Conservation (phyloP, 2,329 filamentous ascomycete genomes). For the Fusarium buharicum region DNA sequence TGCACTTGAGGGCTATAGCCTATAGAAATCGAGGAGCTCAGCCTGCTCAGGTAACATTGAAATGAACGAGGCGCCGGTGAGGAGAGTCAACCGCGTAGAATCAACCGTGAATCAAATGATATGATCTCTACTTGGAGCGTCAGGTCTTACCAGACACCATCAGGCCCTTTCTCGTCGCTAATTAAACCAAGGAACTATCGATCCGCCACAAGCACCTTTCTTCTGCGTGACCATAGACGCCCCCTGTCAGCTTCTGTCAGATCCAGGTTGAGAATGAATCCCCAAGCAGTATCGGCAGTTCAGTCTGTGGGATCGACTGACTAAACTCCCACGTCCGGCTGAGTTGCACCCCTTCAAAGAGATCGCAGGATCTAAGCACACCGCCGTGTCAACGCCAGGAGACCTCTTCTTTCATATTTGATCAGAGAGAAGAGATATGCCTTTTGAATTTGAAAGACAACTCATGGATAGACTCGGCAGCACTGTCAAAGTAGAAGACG, state of each 20-base stretch:
- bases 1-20: constrained; percentile 13
- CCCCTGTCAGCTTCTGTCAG: not conserved
- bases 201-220: not conserved
- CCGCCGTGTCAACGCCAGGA: constrained; percentile 64
- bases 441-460: constrained; percentile 68
- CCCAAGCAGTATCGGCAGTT: constrained; percentile 63
- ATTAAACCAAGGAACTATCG: not conserved
- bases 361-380: constrained; percentile 60
- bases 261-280: constrained; percentile 22
- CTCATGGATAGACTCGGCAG: constrained; percentile 61
- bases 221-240: not conserved
- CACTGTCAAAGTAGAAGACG: constrained; percentile 60
- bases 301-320: constrained; percentile 64
- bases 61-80: too few relatives aligned
- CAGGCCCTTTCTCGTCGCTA: not conserved
- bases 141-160: constrained; percentile 1
- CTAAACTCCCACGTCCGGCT: constrained; percentile 54
- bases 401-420: constrained; percentile 69
- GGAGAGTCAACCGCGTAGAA: too few relatives aligned
- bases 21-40: not conserved
- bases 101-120: not conserved
- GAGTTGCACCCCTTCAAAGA: constrained; percentile 63
- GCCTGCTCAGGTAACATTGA: not conserved
- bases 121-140: constrained; percentile 5
- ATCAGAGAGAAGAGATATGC: constrained; percentile 64